These are phyloP conservation scores for Epithemia pelagica DNA, from an alignment of 108 stramenopile species.

Conservation along the genomic window DNA sequence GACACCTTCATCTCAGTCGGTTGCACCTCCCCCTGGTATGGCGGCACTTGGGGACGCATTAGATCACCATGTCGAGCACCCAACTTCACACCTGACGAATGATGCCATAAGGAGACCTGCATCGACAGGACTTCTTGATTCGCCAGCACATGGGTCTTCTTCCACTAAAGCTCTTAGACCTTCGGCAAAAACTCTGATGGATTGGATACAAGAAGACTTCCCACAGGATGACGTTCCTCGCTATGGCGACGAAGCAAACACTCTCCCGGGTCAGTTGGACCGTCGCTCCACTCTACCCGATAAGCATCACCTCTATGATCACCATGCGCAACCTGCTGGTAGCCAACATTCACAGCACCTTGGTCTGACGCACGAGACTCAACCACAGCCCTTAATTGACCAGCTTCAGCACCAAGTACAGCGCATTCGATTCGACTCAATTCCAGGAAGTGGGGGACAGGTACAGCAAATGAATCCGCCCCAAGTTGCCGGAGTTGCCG, in stretches of 20 bases:
- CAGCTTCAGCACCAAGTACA: background rate
- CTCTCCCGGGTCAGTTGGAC: background rate
- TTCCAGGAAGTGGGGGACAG: background rate
- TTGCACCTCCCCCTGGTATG: conserved; percentile 1
- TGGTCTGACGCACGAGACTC: background rate
- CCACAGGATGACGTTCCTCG: conserved; percentile 8
- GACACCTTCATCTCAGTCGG: background rate
- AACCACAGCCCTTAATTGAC: background rate
- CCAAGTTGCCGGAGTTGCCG: too few species aligned
- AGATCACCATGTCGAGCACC: background rate
- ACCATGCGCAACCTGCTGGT: background rate
- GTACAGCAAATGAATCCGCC: background rate
- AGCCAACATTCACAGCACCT: background rate
- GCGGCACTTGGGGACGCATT: background rate
- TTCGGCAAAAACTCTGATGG: conserved; percentile 46
- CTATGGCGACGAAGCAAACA: background rate
- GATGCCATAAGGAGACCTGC: background rate
- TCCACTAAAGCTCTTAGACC: conserved; percentile 10
- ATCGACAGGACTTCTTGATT: background rate
- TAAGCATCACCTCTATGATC: background rate
- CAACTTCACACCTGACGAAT: background rate
- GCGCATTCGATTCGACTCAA: background rate
- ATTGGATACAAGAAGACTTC: conserved; percentile 42
- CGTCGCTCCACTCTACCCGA: background rate
- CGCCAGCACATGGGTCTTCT: background rate